These are phyloP conservation scores for Clavariopsis aquatica DNA, from an alignment of 495 filamentous ascomycete species.

Conservation along the genomic window DNA sequence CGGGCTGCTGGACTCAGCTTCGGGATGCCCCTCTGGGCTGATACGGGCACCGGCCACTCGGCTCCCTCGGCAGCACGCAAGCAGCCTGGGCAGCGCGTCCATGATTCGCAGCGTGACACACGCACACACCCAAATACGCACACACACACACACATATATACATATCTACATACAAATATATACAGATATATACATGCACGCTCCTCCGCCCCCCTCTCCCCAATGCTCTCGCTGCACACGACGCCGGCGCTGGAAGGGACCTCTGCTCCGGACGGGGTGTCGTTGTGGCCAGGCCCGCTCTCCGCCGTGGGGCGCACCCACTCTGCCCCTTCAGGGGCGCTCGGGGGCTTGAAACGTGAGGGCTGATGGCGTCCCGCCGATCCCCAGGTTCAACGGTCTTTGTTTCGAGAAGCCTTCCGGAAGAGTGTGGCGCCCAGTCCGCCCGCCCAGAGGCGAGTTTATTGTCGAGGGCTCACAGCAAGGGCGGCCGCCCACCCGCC, in stretches of 20 bases:
- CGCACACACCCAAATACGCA: too few relatives aligned
- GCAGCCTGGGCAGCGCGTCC: not conserved
- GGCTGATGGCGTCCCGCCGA: conserved; percentile 1
- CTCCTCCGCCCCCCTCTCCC: too few relatives aligned
- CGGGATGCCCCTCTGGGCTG: not conserved
- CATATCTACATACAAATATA: too few relatives aligned
- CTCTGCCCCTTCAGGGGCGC: too few relatives aligned
- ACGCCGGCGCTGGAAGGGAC: conserved; percentile 1
- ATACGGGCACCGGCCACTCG: not conserved
- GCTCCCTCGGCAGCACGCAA: not conserved
- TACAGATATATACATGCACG: too few relatives aligned
- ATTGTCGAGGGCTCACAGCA: too few relatives aligned
- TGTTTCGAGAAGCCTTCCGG: conserved; percentile 11
- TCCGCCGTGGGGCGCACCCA: not conserved
- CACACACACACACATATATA: too few relatives aligned
- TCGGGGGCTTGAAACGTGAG: not conserved
- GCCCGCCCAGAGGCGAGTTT: not conserved
- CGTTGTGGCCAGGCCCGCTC: not conserved
- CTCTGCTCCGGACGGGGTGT: not conserved
- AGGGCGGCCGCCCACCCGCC: not conserved
- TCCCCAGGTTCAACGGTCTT: not conserved
- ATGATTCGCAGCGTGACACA: conserved; percentile 1
- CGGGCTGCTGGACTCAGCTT: not conserved
- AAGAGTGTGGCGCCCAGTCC: not conserved
- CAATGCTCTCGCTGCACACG: not conserved